Percentiles rank a stretch among this genome's conserved stretches.
Conservation (phyloP, 1,139 yeast genomes). For the Nadsonia starkeyi-henricii region DNA sequence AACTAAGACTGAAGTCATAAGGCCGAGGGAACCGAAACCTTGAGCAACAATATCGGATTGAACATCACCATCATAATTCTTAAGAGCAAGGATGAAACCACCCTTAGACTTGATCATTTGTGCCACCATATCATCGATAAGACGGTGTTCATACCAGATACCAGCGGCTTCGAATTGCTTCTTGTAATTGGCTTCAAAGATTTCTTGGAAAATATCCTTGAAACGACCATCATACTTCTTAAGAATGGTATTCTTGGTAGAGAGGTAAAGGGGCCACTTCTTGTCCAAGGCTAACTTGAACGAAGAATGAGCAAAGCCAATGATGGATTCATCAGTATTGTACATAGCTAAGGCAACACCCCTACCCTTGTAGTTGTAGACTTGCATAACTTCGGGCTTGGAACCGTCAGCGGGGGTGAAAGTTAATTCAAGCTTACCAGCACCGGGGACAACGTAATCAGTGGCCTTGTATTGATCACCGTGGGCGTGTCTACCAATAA, state of each 20-base stretch:
- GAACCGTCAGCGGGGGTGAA: slow-evolving; percentile 63
- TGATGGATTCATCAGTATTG: slow-evolving; percentile 83
- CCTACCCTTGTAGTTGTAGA: slow-evolving; percentile 56
- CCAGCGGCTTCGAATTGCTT: slow-evolving; percentile 57
- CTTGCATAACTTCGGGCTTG: slow-evolving; percentile 41
- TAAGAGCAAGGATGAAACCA: slow-evolving; percentile 87
- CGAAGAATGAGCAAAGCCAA: slow-evolving; percentile 83
- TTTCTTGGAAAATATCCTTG: slow-evolving; percentile 78
- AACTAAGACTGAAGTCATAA: slow-evolving; percentile 88
- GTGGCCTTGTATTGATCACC: slow-evolving; percentile 96
- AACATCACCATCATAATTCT: slow-evolving; percentile 96
- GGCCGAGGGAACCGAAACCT: slow-evolving; percentile 91
- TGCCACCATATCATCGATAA: slow-evolving; percentile 97
- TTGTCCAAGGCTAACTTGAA: slow-evolving; percentile 76
- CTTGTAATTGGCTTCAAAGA: slow-evolving; percentile 62
- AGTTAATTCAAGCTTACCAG: slow-evolving; percentile 67
- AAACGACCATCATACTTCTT: slow-evolving; percentile 89
- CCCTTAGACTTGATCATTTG: slow-evolving; percentile 95
- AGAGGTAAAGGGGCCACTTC: slow-evolving; percentile 63
- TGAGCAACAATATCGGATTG: slow-evolving; percentile 96
- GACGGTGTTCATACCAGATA: slow-evolving; percentile 91
- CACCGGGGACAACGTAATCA: slow-evolving; percentile 61
- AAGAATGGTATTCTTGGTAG: slow-evolving; percentile 89
- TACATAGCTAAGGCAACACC: slow-evolving; percentile 93
- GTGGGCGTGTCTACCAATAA: slow-evolving; percentile 93